phyloP scores from a whole-genome alignment of 202 grass and related monocot genomes.

The Saccharum hybrid region DNA sequence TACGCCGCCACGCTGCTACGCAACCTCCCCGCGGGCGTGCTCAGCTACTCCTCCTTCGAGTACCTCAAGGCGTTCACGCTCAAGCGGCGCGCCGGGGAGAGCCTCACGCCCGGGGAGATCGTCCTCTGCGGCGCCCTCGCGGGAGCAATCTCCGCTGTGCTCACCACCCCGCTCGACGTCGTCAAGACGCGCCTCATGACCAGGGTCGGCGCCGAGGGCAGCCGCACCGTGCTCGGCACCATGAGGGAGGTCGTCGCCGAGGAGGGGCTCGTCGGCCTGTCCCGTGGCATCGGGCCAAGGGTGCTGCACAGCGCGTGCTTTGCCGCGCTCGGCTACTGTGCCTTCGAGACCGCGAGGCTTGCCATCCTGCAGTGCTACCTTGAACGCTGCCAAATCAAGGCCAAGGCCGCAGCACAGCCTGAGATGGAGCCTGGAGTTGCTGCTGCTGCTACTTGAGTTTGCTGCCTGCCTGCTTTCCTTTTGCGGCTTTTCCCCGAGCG shows the following conservation, averaged over 20 bases:
- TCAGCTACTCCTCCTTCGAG: constrained; percentile 95
- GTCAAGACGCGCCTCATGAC: constrained; percentile 96
- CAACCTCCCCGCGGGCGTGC: constrained; percentile 74
- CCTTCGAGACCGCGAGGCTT: constrained; percentile 80
- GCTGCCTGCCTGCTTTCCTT: neutral
- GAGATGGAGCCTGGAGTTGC: constrained; percentile 22
- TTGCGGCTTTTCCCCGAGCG: neutral
- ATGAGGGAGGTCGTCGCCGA: constrained; percentile 78
- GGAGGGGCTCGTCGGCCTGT: constrained; percentile 63
- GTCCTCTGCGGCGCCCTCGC: constrained; percentile 82
- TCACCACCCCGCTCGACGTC: constrained; percentile 87
- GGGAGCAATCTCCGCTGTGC: constrained; percentile 67
- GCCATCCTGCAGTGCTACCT: constrained; percentile 67
- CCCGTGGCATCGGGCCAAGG: constrained; percentile 65
- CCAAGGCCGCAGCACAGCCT: neutral
- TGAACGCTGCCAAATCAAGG: constrained; percentile 50
- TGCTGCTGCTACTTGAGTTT: constrained; percentile 33
- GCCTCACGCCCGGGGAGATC: constrained; percentile 73
- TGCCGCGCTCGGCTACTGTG: constrained; percentile 74
- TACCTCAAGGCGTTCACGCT: constrained; percentile 90
- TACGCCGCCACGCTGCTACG: constrained; percentile 85
- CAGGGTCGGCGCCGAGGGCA: constrained; percentile 55
- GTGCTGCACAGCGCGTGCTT: constrained; percentile 92
- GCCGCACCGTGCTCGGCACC: constrained; percentile 63
- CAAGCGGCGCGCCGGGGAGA: constrained; percentile 24